Conservation (phyloP, 2,329 filamentous ascomycete genomes). For the Paecilomyces formosus region DNA sequence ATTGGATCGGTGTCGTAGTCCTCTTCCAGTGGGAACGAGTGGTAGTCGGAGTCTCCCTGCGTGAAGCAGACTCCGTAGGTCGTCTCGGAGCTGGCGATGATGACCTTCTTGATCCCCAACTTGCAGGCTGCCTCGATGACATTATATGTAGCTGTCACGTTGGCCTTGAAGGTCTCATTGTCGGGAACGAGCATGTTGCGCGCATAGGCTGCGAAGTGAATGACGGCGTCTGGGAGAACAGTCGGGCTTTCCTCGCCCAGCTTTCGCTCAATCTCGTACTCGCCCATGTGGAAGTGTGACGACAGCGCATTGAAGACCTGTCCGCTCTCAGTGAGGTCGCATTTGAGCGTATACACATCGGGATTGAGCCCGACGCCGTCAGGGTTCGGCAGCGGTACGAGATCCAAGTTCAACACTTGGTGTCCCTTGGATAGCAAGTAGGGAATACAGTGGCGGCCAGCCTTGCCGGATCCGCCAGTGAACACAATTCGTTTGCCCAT, state of each 20-base stretch:
- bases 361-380: conserved; percentile 24
- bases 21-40: conserved; percentile 34
- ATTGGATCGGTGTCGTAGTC: no score
- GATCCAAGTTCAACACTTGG: conserved; percentile 50
- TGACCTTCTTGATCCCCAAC: conserved; percentile 54
- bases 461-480: conserved; percentile 51
- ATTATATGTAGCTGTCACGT: conserved; percentile 53
- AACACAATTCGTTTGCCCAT: no score
- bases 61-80: conserved; percentile 57
- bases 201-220: conserved; percentile 55
- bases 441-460: conserved; percentile 48
- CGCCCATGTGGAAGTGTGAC: conserved; percentile 49
- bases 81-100: conserved; percentile 53
- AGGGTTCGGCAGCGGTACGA: conserved; percentile 32
- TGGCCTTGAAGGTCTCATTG: conserved; percentile 51
- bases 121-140: conserved; percentile 57
- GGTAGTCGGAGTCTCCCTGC: conserved; percentile 51
- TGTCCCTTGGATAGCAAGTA: conserved; percentile 46
- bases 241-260: conserved; percentile 27
- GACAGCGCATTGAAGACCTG: conserved; percentile 51
- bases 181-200: conserved; percentile 56
- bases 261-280: conserved; percentile 38
- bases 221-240: conserved; percentile 50
- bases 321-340: conserved; percentile 48
- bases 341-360: conserved; percentile 47